A percentile compares a stretch with the other conserved stretches of the same genome.
phyloP scores from a whole-genome alignment of 495 filamentous ascomycete species.

The Bryoglossum gracile region DNA sequence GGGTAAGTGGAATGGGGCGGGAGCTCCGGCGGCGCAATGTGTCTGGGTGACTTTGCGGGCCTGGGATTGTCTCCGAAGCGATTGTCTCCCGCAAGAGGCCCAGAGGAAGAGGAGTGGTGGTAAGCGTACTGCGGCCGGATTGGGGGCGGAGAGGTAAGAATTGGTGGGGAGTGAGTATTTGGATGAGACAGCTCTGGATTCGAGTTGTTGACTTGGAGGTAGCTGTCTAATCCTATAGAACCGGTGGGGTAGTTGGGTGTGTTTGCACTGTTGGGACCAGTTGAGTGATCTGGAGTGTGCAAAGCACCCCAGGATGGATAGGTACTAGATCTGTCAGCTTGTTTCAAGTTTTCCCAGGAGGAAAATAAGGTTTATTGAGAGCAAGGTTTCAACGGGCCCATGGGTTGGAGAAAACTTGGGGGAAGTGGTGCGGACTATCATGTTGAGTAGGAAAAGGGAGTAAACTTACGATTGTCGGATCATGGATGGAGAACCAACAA shows the following conservation, averaged over 20 bases:
- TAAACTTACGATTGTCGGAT: constrained; percentile 20
- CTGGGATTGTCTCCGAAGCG: constrained; percentile 43
- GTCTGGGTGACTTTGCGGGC: constrained; percentile 46
- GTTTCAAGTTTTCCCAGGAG: constrained; percentile 11
- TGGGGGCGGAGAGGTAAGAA: constrained; percentile 35
- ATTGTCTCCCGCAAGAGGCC: constrained; percentile 33
- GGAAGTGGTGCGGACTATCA: too few species aligned
- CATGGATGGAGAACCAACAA: constrained; percentile 38
- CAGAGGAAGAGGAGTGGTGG: constrained; percentile 26
- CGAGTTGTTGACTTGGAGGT: constrained; percentile 38
- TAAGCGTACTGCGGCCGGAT: constrained; percentile 23
- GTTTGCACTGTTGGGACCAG: constrained; percentile 24
- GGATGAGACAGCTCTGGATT: constrained; percentile 40
- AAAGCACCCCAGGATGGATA: constrained; percentile 36
- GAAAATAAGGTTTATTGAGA: constrained; percentile 9
- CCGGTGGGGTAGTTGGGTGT: constrained; percentile 35
- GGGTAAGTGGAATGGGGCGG: constrained; percentile 8
- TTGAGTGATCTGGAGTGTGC: constrained; percentile 34
- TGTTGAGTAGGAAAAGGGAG: too few species aligned
- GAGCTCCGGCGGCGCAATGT: constrained; percentile 35
- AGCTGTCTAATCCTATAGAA: constrained; percentile 39
- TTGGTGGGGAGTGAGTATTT: constrained; percentile 28
- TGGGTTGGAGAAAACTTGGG: too few species aligned
- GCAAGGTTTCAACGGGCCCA: too few species aligned
- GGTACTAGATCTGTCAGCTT: constrained; percentile 12